Evolutionary conservation across 148 eudicot genomes (phyloP).

Genomic region (Tetragonia tetragonoides): DNA sequence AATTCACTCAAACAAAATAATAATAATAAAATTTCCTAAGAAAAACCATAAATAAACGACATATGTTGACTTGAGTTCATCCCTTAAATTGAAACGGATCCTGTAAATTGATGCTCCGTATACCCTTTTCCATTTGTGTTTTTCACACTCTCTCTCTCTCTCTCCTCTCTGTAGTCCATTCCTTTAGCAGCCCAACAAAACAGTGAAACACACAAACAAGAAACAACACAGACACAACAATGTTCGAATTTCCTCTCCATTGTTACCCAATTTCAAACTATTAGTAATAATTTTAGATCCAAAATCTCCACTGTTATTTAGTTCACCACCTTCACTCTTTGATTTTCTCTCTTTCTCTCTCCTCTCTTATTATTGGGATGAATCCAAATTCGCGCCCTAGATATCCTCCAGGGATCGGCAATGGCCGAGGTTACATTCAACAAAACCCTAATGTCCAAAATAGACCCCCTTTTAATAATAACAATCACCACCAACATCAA

Average conservation of each 20-base stretch:
- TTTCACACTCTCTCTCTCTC: no score
- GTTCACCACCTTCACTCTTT: background rate
- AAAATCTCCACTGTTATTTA: background rate
- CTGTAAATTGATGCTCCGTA: no score
- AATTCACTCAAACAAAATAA: no score
- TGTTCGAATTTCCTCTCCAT: background rate
- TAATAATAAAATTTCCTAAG: no score
- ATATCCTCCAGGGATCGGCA: conserved; percentile 76
- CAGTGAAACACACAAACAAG: no score
- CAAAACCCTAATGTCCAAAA: conserved; percentile 54
- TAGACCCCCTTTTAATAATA: conserved; percentile 30
- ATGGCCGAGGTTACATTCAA: conserved; percentile 37
- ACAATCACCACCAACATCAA: background rate
- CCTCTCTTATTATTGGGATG: conserved; percentile 13
- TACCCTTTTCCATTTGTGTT: no score
- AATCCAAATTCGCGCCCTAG: conserved; percentile 35
- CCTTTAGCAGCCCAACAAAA: no score
- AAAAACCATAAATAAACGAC: no score
- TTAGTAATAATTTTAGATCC: background rate
- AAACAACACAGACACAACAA: background rate
- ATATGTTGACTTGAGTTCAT: no score
- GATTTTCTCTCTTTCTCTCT: background rate
- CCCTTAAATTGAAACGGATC: no score
- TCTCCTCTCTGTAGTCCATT: no score
- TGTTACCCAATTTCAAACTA: background rate